Evolutionary conservation across 2,329 filamentous ascomycete genomes (phyloP).

Genomic region (Aspergillus arachidicola): DNA sequence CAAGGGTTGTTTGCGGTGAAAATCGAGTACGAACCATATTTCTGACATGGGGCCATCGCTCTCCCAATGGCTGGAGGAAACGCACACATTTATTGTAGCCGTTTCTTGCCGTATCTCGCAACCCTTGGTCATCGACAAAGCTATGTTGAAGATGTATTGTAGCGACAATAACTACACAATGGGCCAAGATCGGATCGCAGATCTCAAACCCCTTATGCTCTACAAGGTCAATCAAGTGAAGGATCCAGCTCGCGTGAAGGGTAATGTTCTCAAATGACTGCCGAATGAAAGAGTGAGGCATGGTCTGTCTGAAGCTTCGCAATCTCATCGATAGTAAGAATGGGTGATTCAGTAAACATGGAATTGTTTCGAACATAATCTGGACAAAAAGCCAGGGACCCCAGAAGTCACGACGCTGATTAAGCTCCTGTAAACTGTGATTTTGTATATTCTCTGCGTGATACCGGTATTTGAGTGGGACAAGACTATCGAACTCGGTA

Average conservation of each 20-base stretch:
- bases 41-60: slow-evolving; percentile 40
- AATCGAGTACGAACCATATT: slow-evolving; percentile 7
- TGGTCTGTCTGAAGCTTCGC: slow-evolving; percentile 50
- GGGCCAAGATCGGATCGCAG: slow-evolving; percentile 46
- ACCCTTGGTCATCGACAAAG: slow-evolving; percentile 41
- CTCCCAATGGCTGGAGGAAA: slow-evolving; percentile 37
- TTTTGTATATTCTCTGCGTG: slow-evolving; percentile 49
- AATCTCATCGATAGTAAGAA: slow-evolving; percentile 52
- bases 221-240: slow-evolving; percentile 50
- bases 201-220: slow-evolving; percentile 45
- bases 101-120: slow-evolving; percentile 38
- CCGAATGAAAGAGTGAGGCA: slow-evolving; percentile 55
- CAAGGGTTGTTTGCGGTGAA: neutral
- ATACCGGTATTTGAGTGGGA: slow-evolving; percentile 52
- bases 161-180: slow-evolving; percentile 52
- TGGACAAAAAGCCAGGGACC: slow-evolving; percentile 53
- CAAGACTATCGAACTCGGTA: slow-evolving; percentile 51
- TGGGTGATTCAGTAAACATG: slow-evolving; percentile 53
- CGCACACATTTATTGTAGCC: slow-evolving; percentile 44
- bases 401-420: slow-evolving; percentile 50
- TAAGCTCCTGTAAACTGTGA: slow-evolving; percentile 37
- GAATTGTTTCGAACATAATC: slow-evolving; percentile 51
- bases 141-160: slow-evolving; percentile 56
- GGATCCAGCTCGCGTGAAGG: slow-evolving; percentile 51
- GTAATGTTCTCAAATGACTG: slow-evolving; percentile 52